Base-by-base conservation (phyloP, 2,329 filamentous ascomycete species). In the Hypoxylon sp. region DNA sequence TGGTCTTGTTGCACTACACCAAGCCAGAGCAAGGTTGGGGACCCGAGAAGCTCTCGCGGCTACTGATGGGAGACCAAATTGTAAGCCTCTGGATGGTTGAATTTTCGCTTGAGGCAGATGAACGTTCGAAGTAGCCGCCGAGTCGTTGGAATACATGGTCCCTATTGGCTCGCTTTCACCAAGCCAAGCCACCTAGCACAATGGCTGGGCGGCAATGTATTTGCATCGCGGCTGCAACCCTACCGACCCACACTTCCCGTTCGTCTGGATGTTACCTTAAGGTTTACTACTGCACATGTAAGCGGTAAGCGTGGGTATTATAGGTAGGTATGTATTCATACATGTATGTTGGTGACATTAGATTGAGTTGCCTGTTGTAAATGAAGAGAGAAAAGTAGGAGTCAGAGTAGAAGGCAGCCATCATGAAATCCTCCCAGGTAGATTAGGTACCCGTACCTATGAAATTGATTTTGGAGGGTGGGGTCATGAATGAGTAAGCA, bases 51-150 rank as follows among this genome's bases (percentile, higher is more conserved):
- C 34, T 58, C 53, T 68, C 72, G 73, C 73, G 70, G 70, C 57
- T 72, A 71, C 70, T 65, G 52, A 74, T 69, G 73, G 75, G 71
- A 75, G 71, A 72, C 66, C 52, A 64, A 69, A 71, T 67, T 59
- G 50, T n/a, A 60, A 56, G 73, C 66, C 59, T 68, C 68, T 76
- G 72, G 72, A 60, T 76, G 73, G 74, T 74, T 57, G 63, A 66
- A 61, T 66, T 57, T 60, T 63, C 57, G 61, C 58, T 71, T 70
- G 73, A 73, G 21, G 71, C 70, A 75, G 72, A 72, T 73, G 72
- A 72, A 67, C 50, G 75, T 75, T 74, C 71, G 75, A 76, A 65
- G 70, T 78, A 78, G 74, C 72, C 76, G 76, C 76, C 74, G 64
- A 70, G 57, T 61, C 57, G 56, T 43, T 48, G 60, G 13, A 63